phyloP scores from a whole-genome alignment of 108 stramenopile species.

The Nannochloropsis salina region DNA sequence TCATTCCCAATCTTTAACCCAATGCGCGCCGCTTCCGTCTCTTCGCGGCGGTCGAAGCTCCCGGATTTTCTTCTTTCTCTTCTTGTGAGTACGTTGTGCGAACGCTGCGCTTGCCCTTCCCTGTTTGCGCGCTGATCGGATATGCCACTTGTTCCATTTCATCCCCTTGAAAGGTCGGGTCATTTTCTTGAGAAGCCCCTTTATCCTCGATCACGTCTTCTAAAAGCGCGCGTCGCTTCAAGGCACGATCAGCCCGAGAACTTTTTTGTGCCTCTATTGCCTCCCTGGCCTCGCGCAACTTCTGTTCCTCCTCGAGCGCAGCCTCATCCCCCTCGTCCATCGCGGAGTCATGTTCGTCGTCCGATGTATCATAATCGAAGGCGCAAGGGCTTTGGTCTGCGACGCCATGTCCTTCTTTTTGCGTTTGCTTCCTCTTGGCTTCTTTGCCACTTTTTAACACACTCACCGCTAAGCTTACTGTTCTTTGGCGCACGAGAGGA shows the following conservation, averaged over 20 bases:
- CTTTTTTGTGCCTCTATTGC: neutral
- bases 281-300: neutral
- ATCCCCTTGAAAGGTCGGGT: no score
- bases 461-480: neutral
- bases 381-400: neutral
- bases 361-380: neutral
- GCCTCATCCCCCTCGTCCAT: neutral
- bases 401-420: no score
- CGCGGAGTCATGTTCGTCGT: neutral
- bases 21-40: neutral
- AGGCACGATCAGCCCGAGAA: neutral
- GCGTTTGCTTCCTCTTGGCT: neutral
- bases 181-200: no score
- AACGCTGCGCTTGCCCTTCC: no score
- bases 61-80: neutral
- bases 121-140: no score
- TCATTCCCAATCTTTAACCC: neutral
- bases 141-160: no score
- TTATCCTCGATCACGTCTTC: neutral
- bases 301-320: neutral
- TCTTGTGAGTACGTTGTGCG: neutral
- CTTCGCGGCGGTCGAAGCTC: neutral
- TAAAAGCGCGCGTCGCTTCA: neutral
- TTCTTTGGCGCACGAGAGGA: no score
- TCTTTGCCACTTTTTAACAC: neutral